Evolutionary conservation across 768 basidiomycete species (phyloP), one percentile per base, ranked within the genome.

Genomic region (Austroboletus eburneus): DNA sequence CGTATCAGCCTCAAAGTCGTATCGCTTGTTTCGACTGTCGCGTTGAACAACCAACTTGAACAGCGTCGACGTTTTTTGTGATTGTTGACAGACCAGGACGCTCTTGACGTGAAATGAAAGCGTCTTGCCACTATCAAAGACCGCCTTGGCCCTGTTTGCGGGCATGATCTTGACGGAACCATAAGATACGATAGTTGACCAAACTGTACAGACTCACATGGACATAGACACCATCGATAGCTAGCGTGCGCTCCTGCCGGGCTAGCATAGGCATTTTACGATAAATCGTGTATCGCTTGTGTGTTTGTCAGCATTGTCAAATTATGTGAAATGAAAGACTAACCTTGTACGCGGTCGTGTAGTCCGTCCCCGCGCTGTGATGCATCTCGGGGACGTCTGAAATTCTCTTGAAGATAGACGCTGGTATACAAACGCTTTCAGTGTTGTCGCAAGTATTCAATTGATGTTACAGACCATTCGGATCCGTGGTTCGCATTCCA

Each of bases 1-100:
- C 54, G 71, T 91, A 66, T 95, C 94, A 0, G 93, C 95, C 69
- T 99, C 96, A 62, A 96, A 97, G 58, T 98, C 95, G 62, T 97
- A 98, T 32, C 92, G 75, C 74, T 98, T 99, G 55, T 84, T 86
- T 34, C 81, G 75, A 35, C 77, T 76, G 30, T 80, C 77, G 52
- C 87, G 72, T 60, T 80, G 85, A 12, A 98, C 79, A 25, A 95
- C 79, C 17, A 98, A 76, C 73, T 94, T 95, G 78, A 99, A 94
- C 30, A 80, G 77, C 1, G 87, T 77, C 23, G 85, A 83, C 12
- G 79, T 79, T 64, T 93, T 91, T 38, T 81, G 76, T 2, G 84
- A 84, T 60, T 95, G 85, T 52, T 89, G 88, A 61, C 89, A 91
- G 39, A 84, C 80, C 25, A 81, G 79, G 35, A 99, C 82, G 50